Evolutionary conservation across 495 filamentous ascomycete species (phyloP).

Genomic region (Rusavskia elegans): DNA sequence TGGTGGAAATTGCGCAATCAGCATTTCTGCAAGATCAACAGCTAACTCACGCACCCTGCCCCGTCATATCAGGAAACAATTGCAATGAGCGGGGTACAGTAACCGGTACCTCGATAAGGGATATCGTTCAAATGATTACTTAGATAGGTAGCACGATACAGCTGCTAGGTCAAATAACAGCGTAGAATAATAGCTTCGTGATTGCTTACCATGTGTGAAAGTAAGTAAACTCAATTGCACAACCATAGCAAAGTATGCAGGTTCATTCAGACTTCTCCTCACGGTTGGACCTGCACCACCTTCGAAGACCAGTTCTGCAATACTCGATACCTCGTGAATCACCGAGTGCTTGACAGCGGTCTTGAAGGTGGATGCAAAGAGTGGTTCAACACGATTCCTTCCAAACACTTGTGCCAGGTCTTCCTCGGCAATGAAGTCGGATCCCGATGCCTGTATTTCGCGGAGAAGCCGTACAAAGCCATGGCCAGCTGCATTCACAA

Average conservation of each 20-base stretch:
- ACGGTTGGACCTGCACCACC: constrained; percentile 10
- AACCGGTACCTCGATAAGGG: too few relatives aligned
- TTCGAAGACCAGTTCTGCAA: constrained; percentile 7
- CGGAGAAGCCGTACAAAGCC: neutral
- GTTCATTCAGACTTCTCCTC: constrained; percentile 4
- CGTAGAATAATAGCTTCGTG: too few relatives aligned
- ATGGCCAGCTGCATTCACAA: neutral
- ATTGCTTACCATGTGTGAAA: neutral
- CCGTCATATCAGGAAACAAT: too few relatives aligned
- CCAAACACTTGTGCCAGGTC: constrained; percentile 6
- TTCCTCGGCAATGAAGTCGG: constrained; percentile 7
- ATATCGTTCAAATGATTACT: too few relatives aligned
- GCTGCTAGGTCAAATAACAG: too few relatives aligned
- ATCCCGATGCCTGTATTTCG: constrained; percentile 2
- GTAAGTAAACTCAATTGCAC: constrained; percentile 5
- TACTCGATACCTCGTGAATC: constrained; percentile 1
- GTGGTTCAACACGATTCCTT: constrained; percentile 4
- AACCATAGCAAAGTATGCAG: constrained; percentile 6
- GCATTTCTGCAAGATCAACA: too few relatives aligned
- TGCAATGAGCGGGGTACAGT: too few relatives aligned
- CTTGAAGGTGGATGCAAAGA: constrained; percentile 5
- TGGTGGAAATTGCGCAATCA: too few relatives aligned
- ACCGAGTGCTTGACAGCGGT: constrained; percentile 7
- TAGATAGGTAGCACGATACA: too few relatives aligned
- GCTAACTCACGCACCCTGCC: too few relatives aligned